A percentile compares a stretch with the other conserved stretches of the same genome.
Conservation (phyloP, 306 rosid species). For the Notholithocarpus densiflorus region DNA sequence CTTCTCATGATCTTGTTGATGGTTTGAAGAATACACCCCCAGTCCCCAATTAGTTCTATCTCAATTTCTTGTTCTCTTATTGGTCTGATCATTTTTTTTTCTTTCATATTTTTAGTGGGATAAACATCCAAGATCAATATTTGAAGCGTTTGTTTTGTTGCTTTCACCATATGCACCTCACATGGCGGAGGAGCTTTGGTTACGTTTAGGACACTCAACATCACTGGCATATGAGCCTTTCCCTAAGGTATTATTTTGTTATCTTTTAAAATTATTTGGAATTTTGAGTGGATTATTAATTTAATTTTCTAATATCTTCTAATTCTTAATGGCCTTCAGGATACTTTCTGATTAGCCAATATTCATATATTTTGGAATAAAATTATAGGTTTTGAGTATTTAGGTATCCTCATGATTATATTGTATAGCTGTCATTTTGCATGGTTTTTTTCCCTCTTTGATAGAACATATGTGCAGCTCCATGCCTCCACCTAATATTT, state of each 20-base stretch:
- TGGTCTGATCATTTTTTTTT: not conserved
- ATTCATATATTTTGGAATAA: not conserved
- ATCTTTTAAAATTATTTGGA: slow-evolving; percentile 15
- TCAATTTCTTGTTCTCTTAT: slow-evolving; percentile 2
- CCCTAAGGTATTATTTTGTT: slow-evolving; percentile 58
- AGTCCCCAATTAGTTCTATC: not conserved
- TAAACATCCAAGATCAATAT: slow-evolving; percentile 62
- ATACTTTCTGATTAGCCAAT: not conserved
- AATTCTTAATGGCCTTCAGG: not conserved
- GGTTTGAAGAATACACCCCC: not conserved
- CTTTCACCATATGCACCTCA: slow-evolving; percentile 97
- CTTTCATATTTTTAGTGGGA: slow-evolving; percentile 72
- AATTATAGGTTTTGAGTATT: not conserved
- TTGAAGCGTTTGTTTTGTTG: slow-evolving; percentile 79
- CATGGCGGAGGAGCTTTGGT: slow-evolving; percentile 96
- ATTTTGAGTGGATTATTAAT: slow-evolving; percentile 16
- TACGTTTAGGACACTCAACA: slow-evolving; percentile 76
- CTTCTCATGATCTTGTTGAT: not conserved
- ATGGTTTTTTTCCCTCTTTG: not conserved
- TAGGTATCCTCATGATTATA: not conserved
- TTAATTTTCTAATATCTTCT: not conserved
- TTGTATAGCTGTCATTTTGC: not conserved
- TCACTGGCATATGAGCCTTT: slow-evolving; percentile 76
- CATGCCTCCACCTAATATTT: not conserved
- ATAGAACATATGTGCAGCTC: not conserved